phyloP scores from a whole-genome alignment of 176 grass and related monocot genomes.

The Leersia perrieri region DNA sequence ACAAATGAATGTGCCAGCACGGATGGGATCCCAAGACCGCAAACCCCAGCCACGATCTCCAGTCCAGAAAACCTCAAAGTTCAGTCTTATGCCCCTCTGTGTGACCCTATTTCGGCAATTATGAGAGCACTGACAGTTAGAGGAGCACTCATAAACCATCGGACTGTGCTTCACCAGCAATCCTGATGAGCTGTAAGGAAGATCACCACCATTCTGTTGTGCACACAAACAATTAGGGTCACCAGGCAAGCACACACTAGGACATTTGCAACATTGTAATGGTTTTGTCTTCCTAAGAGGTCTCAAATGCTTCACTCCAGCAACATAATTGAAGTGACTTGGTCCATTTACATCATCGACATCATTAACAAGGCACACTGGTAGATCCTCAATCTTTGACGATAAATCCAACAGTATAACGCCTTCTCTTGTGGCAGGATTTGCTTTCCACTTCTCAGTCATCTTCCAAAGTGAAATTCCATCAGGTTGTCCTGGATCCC shows the following conservation, averaged over 20 bases:
- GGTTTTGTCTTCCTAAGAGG: conserved; percentile 20
- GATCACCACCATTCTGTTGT: conserved; percentile 40
- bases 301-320: conserved; percentile 32
- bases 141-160: conserved; percentile 52
- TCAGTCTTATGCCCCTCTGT: conserved; percentile 49
- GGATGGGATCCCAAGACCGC: conserved; percentile 60
- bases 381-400: conserved; percentile 38
- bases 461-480: conserved; percentile 68
- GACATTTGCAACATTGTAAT: conserved; percentile 47
- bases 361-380: conserved; percentile 64
- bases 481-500: conserved; percentile 55
- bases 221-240: conserved; percentile 45
- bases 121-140: conserved; percentile 38
- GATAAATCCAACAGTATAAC: conserved; percentile 45
- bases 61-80: conserved; percentile 62
- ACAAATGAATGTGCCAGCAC: conserved; percentile 60
- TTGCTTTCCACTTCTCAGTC: conserved; percentile 69
- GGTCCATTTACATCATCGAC: conserved; percentile 36
- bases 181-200: conserved; percentile 51
- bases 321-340: conserved; percentile 47
- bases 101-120: conserved; percentile 58
- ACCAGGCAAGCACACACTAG: conserved; percentile 61
- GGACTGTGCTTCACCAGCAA: conserved; percentile 39
- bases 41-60: conserved; percentile 58
- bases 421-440: conserved; percentile 43